These are phyloP conservation scores for Diutina sp. DNA, from an alignment of 1,139 yeast genomes.

Conservation along the genomic window DNA sequence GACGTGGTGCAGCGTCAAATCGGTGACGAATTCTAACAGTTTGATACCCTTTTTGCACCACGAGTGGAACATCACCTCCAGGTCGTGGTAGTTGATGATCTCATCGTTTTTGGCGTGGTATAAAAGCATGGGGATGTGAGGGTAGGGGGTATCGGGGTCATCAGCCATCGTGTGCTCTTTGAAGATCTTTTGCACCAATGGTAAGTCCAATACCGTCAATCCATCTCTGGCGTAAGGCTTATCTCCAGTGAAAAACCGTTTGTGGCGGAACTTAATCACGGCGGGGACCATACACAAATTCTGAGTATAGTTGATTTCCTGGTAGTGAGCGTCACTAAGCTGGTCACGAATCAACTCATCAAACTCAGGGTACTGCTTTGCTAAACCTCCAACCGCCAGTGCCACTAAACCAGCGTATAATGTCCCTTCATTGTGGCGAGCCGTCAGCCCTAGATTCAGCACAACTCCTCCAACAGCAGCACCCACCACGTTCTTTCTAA, in stretches of 20 bases:
- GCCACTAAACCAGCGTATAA: background rate
- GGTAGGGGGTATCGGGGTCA: conserved; percentile 6
- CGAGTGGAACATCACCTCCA: conserved; percentile 14
- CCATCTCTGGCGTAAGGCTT: background rate
- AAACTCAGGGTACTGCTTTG: background rate
- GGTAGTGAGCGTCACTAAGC: conserved; percentile 4
- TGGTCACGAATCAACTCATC: conserved; percentile 2
- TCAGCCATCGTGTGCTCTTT: conserved; percentile 4
- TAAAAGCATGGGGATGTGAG: conserved; percentile 20
- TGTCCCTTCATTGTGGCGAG: background rate
- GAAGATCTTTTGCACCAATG: conserved; percentile 3
- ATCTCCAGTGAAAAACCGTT: background rate
- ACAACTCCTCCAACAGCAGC: background rate
- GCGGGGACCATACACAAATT: background rate
- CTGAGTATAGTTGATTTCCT: background rate
- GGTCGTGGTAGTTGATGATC: conserved; percentile 15
- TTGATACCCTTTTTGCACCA: conserved; percentile 19
- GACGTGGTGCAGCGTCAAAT: conserved; percentile 6
- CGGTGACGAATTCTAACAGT: conserved; percentile 13
- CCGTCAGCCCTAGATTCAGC: background rate
- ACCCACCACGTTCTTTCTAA: conserved; percentile 9
- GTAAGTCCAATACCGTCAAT: background rate
- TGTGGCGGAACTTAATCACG: background rate
- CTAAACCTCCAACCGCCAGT: background rate
- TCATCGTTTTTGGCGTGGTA: conserved; percentile 20